Base-by-base conservation (phyloP, 1,139 yeast genomes). In the Kazachstania sp. region DNA sequence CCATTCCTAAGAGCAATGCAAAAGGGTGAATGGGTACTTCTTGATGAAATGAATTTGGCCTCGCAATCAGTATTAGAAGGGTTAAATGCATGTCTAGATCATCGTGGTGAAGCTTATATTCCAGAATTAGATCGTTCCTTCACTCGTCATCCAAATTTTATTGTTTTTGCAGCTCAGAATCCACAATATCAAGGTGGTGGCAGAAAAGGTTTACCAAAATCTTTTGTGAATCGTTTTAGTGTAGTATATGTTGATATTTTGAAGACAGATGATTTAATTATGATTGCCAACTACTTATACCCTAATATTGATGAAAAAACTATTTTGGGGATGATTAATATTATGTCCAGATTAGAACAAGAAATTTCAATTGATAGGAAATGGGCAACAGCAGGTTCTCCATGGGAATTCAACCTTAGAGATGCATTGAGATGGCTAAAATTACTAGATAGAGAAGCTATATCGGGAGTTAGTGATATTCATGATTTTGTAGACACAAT, bases 151-250 rank as follows among this genome's bases (percentile, higher is more conserved):
- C 86, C 90, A 1, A 75, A 82, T 31, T 94, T 94, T 63, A 71
- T 81, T 31, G 97, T 94, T 0, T 94, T 94, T 71, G 99, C 99
- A 1, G 99, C 99, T 0, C 99, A 94, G 63, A 94, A 94, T 65
- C 98, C 99, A 0, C 98, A 92, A 61, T 81, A 82, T 57, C 98
- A 94, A 70, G 99, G 99, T 54, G 98, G 99, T 59, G 98, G 98
- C 4, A 79, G 99, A 71, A 94, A 94, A 63, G 98, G 99, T 41
- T 71, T 94, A 52, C 99, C 99, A 29, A 94, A 92, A 63, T 92
- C 98, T 0, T 94, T 94, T 68, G 84, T 94, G 29, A 94, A 94
- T 60, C 79, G 99, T 60, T 94, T 94, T 65, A 81, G 87, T 26
- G 97, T 88, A 28, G 98, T 94, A 3, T 92, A 88, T 61, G 92